Base-by-base conservation (phyloP, 2,329 filamentous ascomycete genomes). In the Camillea tinctor region DNA sequence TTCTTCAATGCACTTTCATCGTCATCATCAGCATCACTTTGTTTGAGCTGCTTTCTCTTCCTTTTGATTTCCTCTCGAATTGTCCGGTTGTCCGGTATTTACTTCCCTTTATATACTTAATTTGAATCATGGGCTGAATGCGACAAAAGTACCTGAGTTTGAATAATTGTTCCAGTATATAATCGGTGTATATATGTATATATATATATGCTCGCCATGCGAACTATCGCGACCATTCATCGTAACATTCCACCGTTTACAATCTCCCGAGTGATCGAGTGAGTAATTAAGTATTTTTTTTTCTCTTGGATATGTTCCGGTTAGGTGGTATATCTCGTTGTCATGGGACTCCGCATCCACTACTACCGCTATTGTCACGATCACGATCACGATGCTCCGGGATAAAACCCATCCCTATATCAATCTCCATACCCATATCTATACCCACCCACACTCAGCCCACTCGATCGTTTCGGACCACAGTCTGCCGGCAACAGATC, bases 391-490 rank as follows among this genome's bases (percentile, higher is more conserved):
- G n/a, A n/a, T n/a, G n/a, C n/a, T n/a, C n/a, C n/a, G n/a, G n/a
- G n/a, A n/a, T n/a, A n/a, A n/a, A n/a, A n/a, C n/a, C n/a, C n/a
- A n/a, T n/a, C n/a, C n/a, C n/a, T n/a, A n/a, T n/a, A n/a, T n/a
- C n/a, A n/a, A n/a, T n/a, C n/a, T n/a, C n/a, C n/a, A n/a, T n/a
- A n/a, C n/a, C n/a, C n/a, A n/a, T n/a, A n/a, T n/a, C n/a, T n/a
- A n/a, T n/a, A n/a, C n/a, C n/a, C n/a, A n/a, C n/a, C n/a, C n/a
- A n/a, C 24, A 52, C 48, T 52, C 58, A 4, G 36, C 1, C 3
- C 36, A n/a, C 36, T 4, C 76, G 81, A 65, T 67, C 64, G 63
- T 85, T 89, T 68, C 84, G 84, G 6, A 75, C 75, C 8, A 83
- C 84, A 2, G 57, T 74, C 13, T 58, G 64, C 15, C 76, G 77